These are phyloP conservation scores for Stenogyne calaminthoides DNA, from an alignment of 305 asterid species.

Conservation along the genomic window DNA sequence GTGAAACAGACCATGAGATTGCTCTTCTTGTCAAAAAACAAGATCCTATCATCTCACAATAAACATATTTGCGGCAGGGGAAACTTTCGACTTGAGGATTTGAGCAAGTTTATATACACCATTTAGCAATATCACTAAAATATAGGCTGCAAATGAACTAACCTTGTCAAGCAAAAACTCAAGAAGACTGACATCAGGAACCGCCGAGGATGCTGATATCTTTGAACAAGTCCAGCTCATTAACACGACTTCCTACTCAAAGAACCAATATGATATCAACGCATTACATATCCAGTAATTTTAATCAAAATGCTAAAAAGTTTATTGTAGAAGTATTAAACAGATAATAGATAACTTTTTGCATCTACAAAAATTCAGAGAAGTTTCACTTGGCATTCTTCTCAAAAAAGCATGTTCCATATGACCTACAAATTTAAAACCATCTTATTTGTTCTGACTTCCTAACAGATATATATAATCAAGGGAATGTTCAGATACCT, in stretches of 20 bases:
- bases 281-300: conserved; percentile 20
- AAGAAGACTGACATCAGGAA: conserved; percentile 80
- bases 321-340: conserved; percentile 9
- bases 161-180: conserved; percentile 87
- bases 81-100: neutral
- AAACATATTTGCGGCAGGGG: neutral
- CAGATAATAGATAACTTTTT: conserved; percentile 2
- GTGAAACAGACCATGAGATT: neutral
- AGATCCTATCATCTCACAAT: neutral
- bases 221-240: conserved; percentile 97
- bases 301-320: neutral
- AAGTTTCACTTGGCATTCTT: conserved; percentile 9
- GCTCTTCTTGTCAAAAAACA: conserved; percentile 5
- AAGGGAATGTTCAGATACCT: neutral
- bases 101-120: neutral
- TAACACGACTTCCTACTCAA: conserved; percentile 77
- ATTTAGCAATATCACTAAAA: neutral
- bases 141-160: conserved; percentile 22
- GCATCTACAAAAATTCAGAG: conserved; percentile 18
- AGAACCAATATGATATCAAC: conserved; percentile 32
- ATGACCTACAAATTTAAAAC: conserved; percentile 10
- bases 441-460: neutral
- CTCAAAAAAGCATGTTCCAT: conserved; percentile 5
- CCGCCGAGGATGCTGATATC: conserved; percentile 68
- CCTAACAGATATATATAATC: neutral